These are phyloP conservation scores for Chlamydomonas sp. DNA, from an alignment of 139 green algal genomes.

Conservation along the genomic window DNA sequence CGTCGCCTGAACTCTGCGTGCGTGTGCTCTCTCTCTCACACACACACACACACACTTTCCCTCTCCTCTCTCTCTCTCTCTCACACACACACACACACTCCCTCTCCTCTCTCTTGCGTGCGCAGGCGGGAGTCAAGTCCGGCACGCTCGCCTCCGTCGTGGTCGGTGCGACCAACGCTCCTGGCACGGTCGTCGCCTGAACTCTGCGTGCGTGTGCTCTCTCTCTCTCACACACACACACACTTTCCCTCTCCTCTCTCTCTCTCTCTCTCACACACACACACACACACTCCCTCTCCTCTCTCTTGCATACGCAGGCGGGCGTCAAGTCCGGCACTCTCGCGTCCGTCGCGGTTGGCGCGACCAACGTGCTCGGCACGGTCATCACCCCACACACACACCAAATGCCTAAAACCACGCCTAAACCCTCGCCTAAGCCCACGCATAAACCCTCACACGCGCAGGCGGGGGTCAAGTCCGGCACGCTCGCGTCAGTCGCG, in stretches of 20 bases:
- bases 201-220: too few species aligned
- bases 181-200: conserved; percentile 76
- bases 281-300: too few species aligned
- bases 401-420: too few species aligned
- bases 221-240: conserved; percentile 1
- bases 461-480: conserved; percentile 76
- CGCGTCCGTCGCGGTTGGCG: conserved; percentile 78
- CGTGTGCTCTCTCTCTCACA: too few species aligned
- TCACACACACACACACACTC: too few species aligned
- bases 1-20: too few species aligned
- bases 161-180: too few species aligned
- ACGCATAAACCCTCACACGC: too few species aligned
- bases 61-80: too few species aligned
- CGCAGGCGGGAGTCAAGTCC: conserved; percentile 77
- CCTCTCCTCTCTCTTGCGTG: too few species aligned
- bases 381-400: conserved; percentile 23
- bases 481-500: conserved; percentile 74
- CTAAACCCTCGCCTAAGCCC: too few species aligned
- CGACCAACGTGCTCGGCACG: conserved; percentile 80
- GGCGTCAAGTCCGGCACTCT: conserved; percentile 78
- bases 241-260: background rate
- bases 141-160: too few species aligned
- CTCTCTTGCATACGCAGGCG: conserved; percentile 54
- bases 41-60: background rate
- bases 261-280: background rate